A percentile compares a stretch with the other conserved stretches of the same genome.
Evolutionary conservation across 1,139 yeast genomes (phyloP).

Genomic region (Kluyveromyces sp.): DNA sequence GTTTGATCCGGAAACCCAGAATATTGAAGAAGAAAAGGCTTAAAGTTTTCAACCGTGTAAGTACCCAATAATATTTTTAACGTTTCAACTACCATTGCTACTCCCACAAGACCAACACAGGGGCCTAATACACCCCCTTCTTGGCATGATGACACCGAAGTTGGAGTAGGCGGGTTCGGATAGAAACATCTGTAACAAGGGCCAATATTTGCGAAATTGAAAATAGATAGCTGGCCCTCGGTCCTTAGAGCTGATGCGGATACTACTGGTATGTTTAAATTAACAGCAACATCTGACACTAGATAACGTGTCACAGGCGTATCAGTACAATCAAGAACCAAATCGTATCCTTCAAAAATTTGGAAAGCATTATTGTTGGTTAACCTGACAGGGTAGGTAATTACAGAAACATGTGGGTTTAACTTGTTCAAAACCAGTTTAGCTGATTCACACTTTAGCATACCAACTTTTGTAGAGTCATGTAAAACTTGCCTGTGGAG

Average conservation of each 20-base stretch:
- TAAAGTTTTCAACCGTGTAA: constrained; percentile 45
- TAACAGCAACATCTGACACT: constrained; percentile 76
- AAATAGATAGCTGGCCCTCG: constrained; percentile 80
- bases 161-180: constrained; percentile 85
- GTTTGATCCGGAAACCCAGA: constrained; percentile 69
- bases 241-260: constrained; percentile 89
- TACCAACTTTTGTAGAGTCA: constrained; percentile 55
- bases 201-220: constrained; percentile 60
- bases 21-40: constrained; percentile 64
- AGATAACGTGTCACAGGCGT: constrained; percentile 83
- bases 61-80: constrained; percentile 60
- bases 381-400: constrained; percentile 46
- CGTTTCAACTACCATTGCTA: constrained; percentile 82
- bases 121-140: constrained; percentile 97
- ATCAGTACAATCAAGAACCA: constrained; percentile 90
- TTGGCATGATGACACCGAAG: constrained; percentile 73
- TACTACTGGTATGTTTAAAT: constrained; percentile 61
- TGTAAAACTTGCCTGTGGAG: constrained; percentile 87
- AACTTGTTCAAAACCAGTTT: constrained; percentile 41
- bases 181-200: constrained; percentile 95
- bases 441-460: constrained; percentile 74
- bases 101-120: constrained; percentile 85
- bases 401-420: constrained; percentile 60
- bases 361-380: constrained; percentile 52
- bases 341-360: constrained; percentile 57